Evolutionary conservation across 768 basidiomycete species (phyloP).

Genomic region (Tulasnella sp.): DNA sequence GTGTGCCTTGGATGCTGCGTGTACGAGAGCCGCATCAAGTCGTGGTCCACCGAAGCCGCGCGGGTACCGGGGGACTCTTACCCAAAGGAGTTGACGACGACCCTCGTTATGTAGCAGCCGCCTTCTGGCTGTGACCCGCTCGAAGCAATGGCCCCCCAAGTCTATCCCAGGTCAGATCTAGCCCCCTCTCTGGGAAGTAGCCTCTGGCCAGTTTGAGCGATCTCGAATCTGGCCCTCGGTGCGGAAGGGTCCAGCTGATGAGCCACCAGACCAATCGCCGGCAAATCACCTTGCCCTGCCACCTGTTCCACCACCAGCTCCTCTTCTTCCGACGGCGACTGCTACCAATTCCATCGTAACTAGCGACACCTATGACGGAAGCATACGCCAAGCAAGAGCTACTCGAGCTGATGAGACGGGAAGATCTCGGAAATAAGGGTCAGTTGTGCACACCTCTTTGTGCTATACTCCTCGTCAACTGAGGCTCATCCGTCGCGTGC

Average conservation of each 20-base stretch:
- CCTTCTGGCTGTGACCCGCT: not conserved
- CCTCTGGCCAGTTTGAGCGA: not conserved
- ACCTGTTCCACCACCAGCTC: conserved; percentile 30
- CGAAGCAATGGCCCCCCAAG: not conserved
- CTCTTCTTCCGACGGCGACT: not conserved
- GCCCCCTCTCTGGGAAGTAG: not conserved
- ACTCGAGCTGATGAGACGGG: conserved; percentile 67
- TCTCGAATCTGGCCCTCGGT: not conserved
- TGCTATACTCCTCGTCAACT: not conserved
- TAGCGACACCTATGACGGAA: conserved; percentile 49
- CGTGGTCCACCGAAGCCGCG: not conserved
- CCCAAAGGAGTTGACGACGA: not conserved
- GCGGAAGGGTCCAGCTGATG: not conserved
- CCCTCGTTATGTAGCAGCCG: not conserved
- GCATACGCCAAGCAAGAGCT: conserved; percentile 64
- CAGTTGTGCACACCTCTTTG: conserved; percentile 26
- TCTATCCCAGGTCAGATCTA: not conserved
- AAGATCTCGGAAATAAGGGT: conserved; percentile 67
- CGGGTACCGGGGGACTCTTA: not conserved
- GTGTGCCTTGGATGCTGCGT: conserved; percentile 6
- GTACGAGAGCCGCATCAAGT: conserved; percentile 16
- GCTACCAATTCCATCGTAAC: conserved; percentile 6
- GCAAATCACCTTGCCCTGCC: conserved; percentile 31
- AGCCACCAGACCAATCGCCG: conserved; percentile 22
- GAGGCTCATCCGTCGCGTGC: conserved; percentile 16